Evolutionary conservation across 2,329 filamentous ascomycete species (phyloP).

Genomic region (Helminthosporium solani): DNA sequence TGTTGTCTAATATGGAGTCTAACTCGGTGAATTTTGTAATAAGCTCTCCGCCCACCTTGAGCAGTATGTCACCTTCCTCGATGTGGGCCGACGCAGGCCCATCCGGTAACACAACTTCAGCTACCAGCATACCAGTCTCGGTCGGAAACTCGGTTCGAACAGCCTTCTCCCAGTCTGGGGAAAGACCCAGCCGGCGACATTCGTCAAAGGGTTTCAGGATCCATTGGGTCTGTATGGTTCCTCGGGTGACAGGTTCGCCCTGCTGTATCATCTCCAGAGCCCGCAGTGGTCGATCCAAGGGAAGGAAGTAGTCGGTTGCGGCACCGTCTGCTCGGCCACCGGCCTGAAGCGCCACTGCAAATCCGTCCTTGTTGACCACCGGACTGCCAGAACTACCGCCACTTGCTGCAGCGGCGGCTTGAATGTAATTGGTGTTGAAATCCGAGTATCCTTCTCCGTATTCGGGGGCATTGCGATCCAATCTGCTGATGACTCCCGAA

Average conservation of each 20-base stretch:
- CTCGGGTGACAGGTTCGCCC: slow-evolving; percentile 73
- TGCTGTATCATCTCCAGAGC: slow-evolving; percentile 83
- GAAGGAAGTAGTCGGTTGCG: slow-evolving; percentile 96
- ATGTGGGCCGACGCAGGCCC: slow-evolving; percentile 85
- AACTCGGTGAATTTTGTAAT: slow-evolving; percentile 90
- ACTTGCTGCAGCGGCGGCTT: slow-evolving; percentile 94
- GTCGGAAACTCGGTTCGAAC: slow-evolving; percentile 82
- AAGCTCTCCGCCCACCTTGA: slow-evolving; percentile 91
- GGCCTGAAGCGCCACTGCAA: slow-evolving; percentile 88
- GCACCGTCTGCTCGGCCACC: slow-evolving; percentile 92
- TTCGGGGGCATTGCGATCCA: slow-evolving; percentile 95
- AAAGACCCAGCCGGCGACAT: slow-evolving; percentile 84
- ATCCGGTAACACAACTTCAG: slow-evolving; percentile 88
- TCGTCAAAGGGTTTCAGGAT: slow-evolving; percentile 97
- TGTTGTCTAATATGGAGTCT: slow-evolving; percentile 88
- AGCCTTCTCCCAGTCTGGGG: slow-evolving; percentile 79
- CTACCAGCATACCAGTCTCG: slow-evolving; percentile 95
- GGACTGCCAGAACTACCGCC: slow-evolving; percentile 98
- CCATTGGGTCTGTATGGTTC: slow-evolving; percentile 98
- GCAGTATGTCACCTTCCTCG: slow-evolving; percentile 88
- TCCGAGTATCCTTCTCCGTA: slow-evolving; percentile 98
- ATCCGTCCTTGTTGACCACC: slow-evolving; percentile 92
- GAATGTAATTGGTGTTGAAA: slow-evolving; percentile 96
- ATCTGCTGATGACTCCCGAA: slow-evolving; percentile 92
- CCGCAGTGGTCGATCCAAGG: slow-evolving; percentile 83